These are phyloP conservation scores for Sarcodon aspratus DNA, from an alignment of 768 basidiomycete genomes.

Conservation along the genomic window DNA sequence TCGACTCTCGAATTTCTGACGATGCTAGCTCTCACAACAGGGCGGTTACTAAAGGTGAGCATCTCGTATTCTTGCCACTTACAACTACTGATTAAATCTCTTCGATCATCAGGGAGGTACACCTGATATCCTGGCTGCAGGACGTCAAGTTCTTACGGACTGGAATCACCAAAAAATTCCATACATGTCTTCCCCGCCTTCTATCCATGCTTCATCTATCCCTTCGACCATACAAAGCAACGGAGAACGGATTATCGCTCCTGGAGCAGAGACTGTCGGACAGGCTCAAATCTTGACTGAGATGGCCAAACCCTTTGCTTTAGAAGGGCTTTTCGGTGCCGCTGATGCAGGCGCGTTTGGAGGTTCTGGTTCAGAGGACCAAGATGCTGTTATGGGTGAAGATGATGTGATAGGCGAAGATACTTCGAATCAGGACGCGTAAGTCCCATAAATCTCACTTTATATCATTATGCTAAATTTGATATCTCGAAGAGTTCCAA, in stretches of 20 bases:
- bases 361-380: slow-evolving; percentile 17
- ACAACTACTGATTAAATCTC: background rate
- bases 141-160: slow-evolving; percentile 73
- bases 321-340: slow-evolving; percentile 70
- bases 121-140: slow-evolving; percentile 75
- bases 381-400: slow-evolving; percentile 23
- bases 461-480: background rate
- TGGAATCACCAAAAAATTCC: slow-evolving; percentile 98
- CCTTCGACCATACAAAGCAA: slow-evolving; percentile 34
- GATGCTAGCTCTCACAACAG: slow-evolving; percentile 75
- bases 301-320: slow-evolving; percentile 70
- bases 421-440: background rate
- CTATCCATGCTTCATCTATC: slow-evolving; percentile 65
- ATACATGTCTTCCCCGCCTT: slow-evolving; percentile 74
- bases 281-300: slow-evolving; percentile 66
- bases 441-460: background rate
- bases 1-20: slow-evolving; percentile 79
- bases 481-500: background rate
- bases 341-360: slow-evolving; percentile 78
- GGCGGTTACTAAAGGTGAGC: slow-evolving; percentile 70
- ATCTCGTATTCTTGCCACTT: background rate
- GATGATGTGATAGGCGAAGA: slow-evolving; percentile 27
- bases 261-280: slow-evolving; percentile 71
- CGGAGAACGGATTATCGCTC: slow-evolving; percentile 34
- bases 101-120: slow-evolving; percentile 59